These are phyloP conservation scores for Calocybe gambosa DNA, from an alignment of 1,284 basidiomycete genomes.

Conservation along the genomic window DNA sequence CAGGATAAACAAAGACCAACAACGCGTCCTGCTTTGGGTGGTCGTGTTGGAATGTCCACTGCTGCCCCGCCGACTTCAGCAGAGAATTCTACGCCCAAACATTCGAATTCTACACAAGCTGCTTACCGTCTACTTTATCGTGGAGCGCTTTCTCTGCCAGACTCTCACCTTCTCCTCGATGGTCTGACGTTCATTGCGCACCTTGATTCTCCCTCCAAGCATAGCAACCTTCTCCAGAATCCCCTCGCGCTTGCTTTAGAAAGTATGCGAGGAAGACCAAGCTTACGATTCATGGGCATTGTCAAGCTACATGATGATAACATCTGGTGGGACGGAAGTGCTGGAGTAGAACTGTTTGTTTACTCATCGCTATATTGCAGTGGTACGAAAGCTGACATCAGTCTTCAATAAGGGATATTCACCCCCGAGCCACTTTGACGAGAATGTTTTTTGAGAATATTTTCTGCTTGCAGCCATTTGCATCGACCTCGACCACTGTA, in stretches of 20 bases:
- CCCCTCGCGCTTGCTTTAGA: slow-evolving; percentile 68
- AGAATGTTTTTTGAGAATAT: slow-evolving; percentile 65
- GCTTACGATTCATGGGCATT: slow-evolving; percentile 51
- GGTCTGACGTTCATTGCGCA: slow-evolving; percentile 62
- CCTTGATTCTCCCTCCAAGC: slow-evolving; percentile 34
- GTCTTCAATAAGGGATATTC: slow-evolving; percentile 49
- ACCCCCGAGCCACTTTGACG: slow-evolving; percentile 57
- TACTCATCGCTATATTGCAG: background rate
- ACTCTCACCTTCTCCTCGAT: slow-evolving; percentile 65
- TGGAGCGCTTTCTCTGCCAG: slow-evolving; percentile 67
- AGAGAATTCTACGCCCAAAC: slow-evolving; percentile 10
- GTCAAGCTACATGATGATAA: slow-evolving; percentile 39
- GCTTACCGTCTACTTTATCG: slow-evolving; percentile 62
- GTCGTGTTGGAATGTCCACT: slow-evolving; percentile 12
- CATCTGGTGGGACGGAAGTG: slow-evolving; percentile 55
- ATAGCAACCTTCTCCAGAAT: slow-evolving; percentile 49
- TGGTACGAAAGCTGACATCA: slow-evolving; percentile 3
- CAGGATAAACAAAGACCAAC: slow-evolving; percentile 15
- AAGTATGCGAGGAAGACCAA: slow-evolving; percentile 72
- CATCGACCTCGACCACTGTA: slow-evolving; percentile 24
- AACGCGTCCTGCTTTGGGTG: slow-evolving; percentile 16
- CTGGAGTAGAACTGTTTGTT: slow-evolving; percentile 58
- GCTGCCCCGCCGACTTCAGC: slow-evolving; percentile 7
- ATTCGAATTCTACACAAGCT: slow-evolving; percentile 7
- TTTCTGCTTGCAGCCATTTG: slow-evolving; percentile 48